These are phyloP conservation scores for Cystobasidium tubakii DNA, from an alignment of 768 basidiomycete species.

Conservation along the genomic window DNA sequence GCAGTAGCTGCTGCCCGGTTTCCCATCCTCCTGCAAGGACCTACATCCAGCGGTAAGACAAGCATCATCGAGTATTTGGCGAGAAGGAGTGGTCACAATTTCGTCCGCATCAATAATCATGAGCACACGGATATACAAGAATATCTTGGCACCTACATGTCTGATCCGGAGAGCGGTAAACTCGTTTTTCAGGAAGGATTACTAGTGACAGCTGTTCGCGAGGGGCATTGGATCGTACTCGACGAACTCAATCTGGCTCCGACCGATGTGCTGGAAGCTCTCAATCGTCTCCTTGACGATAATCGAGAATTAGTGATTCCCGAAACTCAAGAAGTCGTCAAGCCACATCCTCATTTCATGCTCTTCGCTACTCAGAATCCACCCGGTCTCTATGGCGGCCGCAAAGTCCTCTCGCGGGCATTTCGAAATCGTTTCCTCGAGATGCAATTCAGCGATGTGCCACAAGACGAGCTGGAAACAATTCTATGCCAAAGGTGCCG, in stretches of 20 bases:
- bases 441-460: slow-evolving; percentile 94
- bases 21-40: slow-evolving; percentile 94
- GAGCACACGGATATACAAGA: slow-evolving; percentile 99
- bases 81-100: slow-evolving; percentile 81
- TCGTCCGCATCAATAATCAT: slow-evolving; percentile 98
- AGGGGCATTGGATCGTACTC: slow-evolving; percentile 94
- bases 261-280: slow-evolving; percentile 92
- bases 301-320: slow-evolving; percentile 93
- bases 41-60: slow-evolving; percentile 95
- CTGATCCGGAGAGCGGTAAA: slow-evolving; percentile 86
- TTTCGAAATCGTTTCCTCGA: slow-evolving; percentile 97
- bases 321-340: slow-evolving; percentile 89
- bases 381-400: slow-evolving; percentile 86
- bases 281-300: slow-evolving; percentile 93
- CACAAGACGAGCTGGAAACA: slow-evolving; percentile 82
- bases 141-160: slow-evolving; percentile 92
- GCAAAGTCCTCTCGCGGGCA: slow-evolving; percentile 88
- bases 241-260: slow-evolving; percentile 97
- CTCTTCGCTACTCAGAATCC: slow-evolving; percentile 98
- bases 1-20: slow-evolving; percentile 82
- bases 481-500: slow-evolving; percentile 87
- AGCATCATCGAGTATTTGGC: slow-evolving; percentile 95
- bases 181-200: slow-evolving; percentile 90
- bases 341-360: slow-evolving; percentile 92
- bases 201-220: slow-evolving; percentile 79